These are phyloP conservation scores for Rubus parviflorus DNA, from an alignment of 306 rosid species.

Conservation along the genomic window DNA sequence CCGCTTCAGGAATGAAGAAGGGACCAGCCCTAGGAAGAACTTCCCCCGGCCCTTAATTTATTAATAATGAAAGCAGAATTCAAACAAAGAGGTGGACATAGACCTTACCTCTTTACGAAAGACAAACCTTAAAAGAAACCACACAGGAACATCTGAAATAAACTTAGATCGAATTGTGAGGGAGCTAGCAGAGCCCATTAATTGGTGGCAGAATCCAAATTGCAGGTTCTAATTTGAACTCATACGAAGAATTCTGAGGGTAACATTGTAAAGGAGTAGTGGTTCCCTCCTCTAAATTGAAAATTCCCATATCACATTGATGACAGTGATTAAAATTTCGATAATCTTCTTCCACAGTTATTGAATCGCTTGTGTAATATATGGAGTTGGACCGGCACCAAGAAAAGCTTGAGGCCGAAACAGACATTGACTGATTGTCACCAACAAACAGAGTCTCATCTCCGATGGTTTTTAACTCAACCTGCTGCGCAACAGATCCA, in stretches of 20 bases:
- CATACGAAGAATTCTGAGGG: neutral
- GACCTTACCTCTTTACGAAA: neutral
- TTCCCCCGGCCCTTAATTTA: too few species aligned
- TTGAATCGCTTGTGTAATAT: neutral
- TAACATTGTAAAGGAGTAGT: neutral
- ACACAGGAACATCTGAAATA: neutral
- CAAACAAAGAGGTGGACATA: neutral
- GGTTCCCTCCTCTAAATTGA: neutral
- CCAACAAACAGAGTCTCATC: neutral
- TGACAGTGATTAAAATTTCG: neutral
- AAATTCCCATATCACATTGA: neutral
- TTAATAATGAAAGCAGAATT: too few species aligned
- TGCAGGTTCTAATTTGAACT: neutral
- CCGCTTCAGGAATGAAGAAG: too few species aligned
- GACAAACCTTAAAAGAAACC: neutral
- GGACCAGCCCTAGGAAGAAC: too few species aligned
- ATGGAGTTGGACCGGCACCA: neutral
- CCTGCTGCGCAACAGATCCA: neutral
- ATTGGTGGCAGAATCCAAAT: neutral
- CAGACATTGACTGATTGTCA: neutral
- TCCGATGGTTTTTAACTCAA: neutral
- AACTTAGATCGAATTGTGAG: neutral
- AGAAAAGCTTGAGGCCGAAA: neutral
- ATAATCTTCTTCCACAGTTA: neutral
- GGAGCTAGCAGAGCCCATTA: neutral